Evolutionary conservation across 176 grass and related monocot species (phyloP), one percentile per base, ranked within the genome.

Genomic region (Oryza meridionalis): DNA sequence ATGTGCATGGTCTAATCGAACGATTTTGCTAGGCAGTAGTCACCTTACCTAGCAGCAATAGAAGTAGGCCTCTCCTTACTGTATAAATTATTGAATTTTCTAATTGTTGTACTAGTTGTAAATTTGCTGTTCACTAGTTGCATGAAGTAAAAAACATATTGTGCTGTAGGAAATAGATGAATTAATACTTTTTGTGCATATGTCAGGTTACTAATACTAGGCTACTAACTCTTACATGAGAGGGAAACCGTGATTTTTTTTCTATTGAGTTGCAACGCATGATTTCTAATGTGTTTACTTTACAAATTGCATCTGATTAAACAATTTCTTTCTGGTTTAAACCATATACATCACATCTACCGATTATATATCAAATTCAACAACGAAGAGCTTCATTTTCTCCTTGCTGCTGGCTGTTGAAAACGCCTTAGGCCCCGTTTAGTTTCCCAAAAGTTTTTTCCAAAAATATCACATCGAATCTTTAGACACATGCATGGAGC

Each of bases 51-150:
- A 77, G 50, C 29, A 70, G 69, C 37, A 70, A 68, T 44, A 69
- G 79, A 78, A 70, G 26, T 55, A 80, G 69, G 49, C 8, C 29
- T 44, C 13, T 38, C 0, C 3, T 45, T 70, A 73, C 22, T 75
- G 13, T 51, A 16, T 29, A 13, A 24, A 14, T 75, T 74, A 21
- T 62, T 72, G 49, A 32, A 79, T 73, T 68, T 65, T 43, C 75
- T 84, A 55, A 80, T 70, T 89, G 14, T 11, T 81, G 70, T 70
- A 13, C 11, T 26, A 80, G 38, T 22, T 90, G 62, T 78, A 82
- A 83, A 74, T 59, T 46, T 75, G 29, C 21, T 75, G 53, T 78
- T 69, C 80, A 75, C 25, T 69, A 70, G 11, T 74, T 19, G 38
- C 42, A 69, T 35, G 62, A 16, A 80, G 25, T 73, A 73, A 35